These are phyloP conservation scores for Aspergillus nidulans DNA, from an alignment of 495 filamentous ascomycete species.

Conservation along the genomic window DNA sequence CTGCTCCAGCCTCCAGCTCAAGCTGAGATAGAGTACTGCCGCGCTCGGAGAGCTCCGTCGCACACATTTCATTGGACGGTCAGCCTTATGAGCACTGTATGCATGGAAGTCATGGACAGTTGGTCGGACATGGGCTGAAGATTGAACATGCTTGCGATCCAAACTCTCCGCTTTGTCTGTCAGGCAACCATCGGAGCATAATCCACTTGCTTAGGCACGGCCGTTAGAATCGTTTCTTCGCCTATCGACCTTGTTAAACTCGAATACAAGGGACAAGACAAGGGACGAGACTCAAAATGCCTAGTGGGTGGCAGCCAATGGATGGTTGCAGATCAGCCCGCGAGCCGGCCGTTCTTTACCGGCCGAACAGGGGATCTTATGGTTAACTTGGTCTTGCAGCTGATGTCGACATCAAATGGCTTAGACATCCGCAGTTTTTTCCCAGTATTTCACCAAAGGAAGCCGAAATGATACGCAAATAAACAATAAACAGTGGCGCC, in stretches of 20 bases:
- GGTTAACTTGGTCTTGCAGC: background rate
- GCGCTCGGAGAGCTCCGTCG: background rate
- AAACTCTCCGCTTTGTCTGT: background rate
- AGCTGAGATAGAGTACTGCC: background rate
- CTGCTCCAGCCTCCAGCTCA: no score
- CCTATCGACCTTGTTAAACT: no score
- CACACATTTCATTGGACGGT: background rate
- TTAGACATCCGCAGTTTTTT: background rate
- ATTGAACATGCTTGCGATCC: background rate
- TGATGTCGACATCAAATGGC: background rate
- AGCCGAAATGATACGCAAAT: background rate
- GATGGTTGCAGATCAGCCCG: slow-evolving; percentile 26
- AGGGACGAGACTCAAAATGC: background rate
- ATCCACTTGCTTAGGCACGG: no score
- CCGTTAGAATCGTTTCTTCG: no score
- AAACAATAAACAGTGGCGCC: background rate
- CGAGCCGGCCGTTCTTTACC: slow-evolving; percentile 21
- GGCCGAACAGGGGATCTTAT: slow-evolving; percentile 10
- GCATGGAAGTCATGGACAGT: background rate
- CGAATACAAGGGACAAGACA: no score
- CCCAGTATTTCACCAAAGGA: background rate
- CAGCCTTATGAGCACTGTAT: slow-evolving; percentile 1
- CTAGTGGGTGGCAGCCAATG: slow-evolving; percentile 12
- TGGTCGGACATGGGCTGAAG: background rate
- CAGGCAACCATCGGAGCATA: background rate